Conservation (phyloP, 345 rosid species). For the Erysimum cheiranthoides region DNA sequence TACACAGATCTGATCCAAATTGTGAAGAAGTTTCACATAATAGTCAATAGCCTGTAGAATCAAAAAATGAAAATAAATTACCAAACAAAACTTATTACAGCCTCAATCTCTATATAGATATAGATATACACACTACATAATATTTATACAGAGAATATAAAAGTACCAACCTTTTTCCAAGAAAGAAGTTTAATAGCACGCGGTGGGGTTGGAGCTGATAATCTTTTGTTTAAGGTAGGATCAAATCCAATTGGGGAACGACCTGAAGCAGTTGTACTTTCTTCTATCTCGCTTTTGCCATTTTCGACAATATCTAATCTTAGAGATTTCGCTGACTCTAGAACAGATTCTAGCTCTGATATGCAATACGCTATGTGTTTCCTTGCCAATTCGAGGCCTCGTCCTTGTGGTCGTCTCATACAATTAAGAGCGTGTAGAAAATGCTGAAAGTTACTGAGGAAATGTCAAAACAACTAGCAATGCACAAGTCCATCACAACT, state of each 20-base stretch:
- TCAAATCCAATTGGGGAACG: slow-evolving; percentile 85
- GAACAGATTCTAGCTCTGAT: slow-evolving; percentile 75
- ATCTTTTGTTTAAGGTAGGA: slow-evolving; percentile 79
- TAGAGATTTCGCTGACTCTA: slow-evolving; percentile 60
- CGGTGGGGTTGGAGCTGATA: slow-evolving; percentile 95
- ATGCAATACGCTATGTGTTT: slow-evolving; percentile 84
- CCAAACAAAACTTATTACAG: slow-evolving; percentile 3
- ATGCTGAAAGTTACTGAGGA: slow-evolving; percentile 66
- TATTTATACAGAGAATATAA: slow-evolving; percentile 8
- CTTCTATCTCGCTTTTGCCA: slow-evolving; percentile 54
- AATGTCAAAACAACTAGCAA: slow-evolving; percentile 32
- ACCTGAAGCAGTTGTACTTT: slow-evolving; percentile 90
- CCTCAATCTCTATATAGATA: not conserved
- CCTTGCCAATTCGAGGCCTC: slow-evolving; percentile 90
- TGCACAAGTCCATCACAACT: slow-evolving; percentile 19
- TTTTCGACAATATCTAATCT: slow-evolving; percentile 46
- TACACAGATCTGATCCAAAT: slow-evolving; percentile 81
- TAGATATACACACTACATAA: not conserved
- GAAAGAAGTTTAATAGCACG: slow-evolving; percentile 88
- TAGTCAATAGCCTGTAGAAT: slow-evolving; percentile 80
- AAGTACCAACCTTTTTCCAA: slow-evolving; percentile 75
- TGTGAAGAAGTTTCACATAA: slow-evolving; percentile 88
- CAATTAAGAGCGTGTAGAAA: slow-evolving; percentile 81
- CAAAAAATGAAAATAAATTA: slow-evolving; percentile 36
- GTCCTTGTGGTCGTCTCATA: slow-evolving; percentile 95